These are phyloP conservation scores for Solanum tarijense DNA, from an alignment of 257 asterid genomes.

Conservation along the genomic window DNA sequence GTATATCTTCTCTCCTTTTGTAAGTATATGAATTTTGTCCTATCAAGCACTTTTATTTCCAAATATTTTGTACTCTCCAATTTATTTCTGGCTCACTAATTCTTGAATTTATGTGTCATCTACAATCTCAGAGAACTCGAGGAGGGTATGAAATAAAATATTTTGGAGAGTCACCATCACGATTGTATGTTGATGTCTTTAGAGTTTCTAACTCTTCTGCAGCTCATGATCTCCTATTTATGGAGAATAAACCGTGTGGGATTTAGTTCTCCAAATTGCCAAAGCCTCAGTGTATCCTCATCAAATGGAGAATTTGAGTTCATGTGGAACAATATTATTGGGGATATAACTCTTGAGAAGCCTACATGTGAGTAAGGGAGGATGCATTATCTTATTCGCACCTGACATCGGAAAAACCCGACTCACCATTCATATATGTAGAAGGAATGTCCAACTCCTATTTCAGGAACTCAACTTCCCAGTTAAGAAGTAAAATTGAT, in stretches of 20 bases:
- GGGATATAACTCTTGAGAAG: neutral
- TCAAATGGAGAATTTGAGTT: constrained; percentile 56
- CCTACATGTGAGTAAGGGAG: neutral
- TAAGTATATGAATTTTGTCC: constrained; percentile 13
- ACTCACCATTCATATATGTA: neutral
- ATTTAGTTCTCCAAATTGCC: constrained; percentile 25
- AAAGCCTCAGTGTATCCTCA: constrained; percentile 35
- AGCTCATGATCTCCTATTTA: neutral
- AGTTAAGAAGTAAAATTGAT: neutral
- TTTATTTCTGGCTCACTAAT: neutral
- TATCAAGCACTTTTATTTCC: neutral
- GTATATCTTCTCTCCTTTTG: constrained; percentile 46
- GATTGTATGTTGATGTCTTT: neutral
- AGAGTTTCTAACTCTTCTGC: constrained; percentile 2
- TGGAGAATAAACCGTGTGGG: constrained; percentile 33
- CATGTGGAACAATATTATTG: constrained; percentile 27
- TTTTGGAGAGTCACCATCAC: neutral
- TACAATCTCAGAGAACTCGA: constrained; percentile 19
- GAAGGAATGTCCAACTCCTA: neutral
- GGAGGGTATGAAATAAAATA: neutral
- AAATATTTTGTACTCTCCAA: neutral
- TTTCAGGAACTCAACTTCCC: neutral
- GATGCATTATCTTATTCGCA: neutral
- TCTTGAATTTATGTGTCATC: neutral
- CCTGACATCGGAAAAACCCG: neutral